Base-by-base conservation (phyloP, 1,284 basidiomycete genomes). In the Rhodotorula sp. region DNA sequence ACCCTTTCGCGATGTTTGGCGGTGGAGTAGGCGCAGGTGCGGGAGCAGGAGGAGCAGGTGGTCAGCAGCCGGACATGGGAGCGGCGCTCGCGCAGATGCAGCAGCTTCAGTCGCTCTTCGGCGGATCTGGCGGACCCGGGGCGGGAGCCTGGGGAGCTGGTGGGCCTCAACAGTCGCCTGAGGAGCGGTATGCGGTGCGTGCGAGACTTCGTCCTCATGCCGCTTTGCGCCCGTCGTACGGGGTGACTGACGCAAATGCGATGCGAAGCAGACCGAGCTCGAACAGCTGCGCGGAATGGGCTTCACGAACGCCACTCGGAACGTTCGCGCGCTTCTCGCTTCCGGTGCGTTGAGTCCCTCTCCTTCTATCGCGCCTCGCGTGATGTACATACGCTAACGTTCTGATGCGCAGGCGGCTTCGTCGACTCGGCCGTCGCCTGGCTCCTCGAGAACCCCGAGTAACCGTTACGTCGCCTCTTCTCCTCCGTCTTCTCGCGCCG, bases 1-100 rank as follows among this genome's bases (percentile, higher is more conserved):
- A 80, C 65, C 79, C 79, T 1, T 81, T 80, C 76, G 76, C 80
- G 9, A 79, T 78, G 72, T 76, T 81, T 55, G 79, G 78, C 15
- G 60, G 56, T 22, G 63, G 64, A 13, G 24, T 31, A 34, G 59
- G 31, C 18, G 72, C 58, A 3, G 69, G 61, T 3, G 62, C 64
- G 4, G 68, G 69, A 40, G 57, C 65, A 8, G 47, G 53, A 11
- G 70, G 65, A 18, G 66, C 53, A 10, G 40, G 31, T 2, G 72
- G 37, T 20, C 62, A 59, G 30, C 53, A 51, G 44, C 55, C 40
- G 8, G 59, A 72, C 24, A 31, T 71, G 54, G 62, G 59, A 54
- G 65, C 63, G 50, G 59, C 69, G 26, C 51, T 74, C 46, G 59
- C 66, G 58, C 67, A 69, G 55, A 30, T 71, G 34, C 67, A 69